Evolutionary conservation across 2,329 filamentous ascomycete species (phyloP).

Genomic region (Aspergillus pseudoterreus): DNA sequence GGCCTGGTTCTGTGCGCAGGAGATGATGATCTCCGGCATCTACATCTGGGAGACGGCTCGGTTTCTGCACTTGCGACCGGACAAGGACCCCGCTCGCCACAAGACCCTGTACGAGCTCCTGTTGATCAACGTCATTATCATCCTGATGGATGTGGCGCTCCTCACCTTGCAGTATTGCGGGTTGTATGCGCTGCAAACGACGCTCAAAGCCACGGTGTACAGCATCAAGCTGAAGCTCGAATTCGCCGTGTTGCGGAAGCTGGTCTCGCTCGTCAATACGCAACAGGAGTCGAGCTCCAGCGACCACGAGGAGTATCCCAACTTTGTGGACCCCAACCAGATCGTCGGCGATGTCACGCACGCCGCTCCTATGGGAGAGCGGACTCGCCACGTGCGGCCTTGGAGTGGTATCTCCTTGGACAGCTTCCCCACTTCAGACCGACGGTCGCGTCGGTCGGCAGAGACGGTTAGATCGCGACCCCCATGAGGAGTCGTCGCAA

Average conservation of each 20-base stretch:
- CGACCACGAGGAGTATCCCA: slow-evolving; percentile 34
- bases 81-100: slow-evolving; percentile 33
- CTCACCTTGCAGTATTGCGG: slow-evolving; percentile 43
- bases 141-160: slow-evolving; percentile 43
- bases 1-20: slow-evolving; percentile 42
- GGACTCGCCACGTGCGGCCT: slow-evolving; percentile 11
- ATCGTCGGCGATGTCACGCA: slow-evolving; percentile 38
- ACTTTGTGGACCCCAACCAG: slow-evolving; percentile 40
- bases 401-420: slow-evolving; percentile 28
- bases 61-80: slow-evolving; percentile 34
- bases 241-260: slow-evolving; percentile 45
- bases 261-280: slow-evolving; percentile 38
- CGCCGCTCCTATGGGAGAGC: slow-evolving; percentile 19
- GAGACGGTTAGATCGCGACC: slow-evolving; percentile 8
- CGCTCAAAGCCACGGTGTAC: slow-evolving; percentile 45
- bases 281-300: slow-evolving; percentile 28
- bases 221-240: slow-evolving; percentile 50
- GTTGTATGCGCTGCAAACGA: slow-evolving; percentile 43
- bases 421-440: slow-evolving; percentile 24
- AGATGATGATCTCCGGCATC: slow-evolving; percentile 45
- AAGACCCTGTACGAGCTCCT: slow-evolving; percentile 48
- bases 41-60: slow-evolving; percentile 53
- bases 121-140: slow-evolving; percentile 47
- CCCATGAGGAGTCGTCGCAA: slow-evolving; percentile 9
- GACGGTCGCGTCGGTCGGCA: slow-evolving; percentile 18